Percentiles rank a stretch among this genome's conserved stretches.
phyloP scores from a whole-genome alignment of 2,329 filamentous ascomycete species.

The Albifimbria verrucaria region DNA sequence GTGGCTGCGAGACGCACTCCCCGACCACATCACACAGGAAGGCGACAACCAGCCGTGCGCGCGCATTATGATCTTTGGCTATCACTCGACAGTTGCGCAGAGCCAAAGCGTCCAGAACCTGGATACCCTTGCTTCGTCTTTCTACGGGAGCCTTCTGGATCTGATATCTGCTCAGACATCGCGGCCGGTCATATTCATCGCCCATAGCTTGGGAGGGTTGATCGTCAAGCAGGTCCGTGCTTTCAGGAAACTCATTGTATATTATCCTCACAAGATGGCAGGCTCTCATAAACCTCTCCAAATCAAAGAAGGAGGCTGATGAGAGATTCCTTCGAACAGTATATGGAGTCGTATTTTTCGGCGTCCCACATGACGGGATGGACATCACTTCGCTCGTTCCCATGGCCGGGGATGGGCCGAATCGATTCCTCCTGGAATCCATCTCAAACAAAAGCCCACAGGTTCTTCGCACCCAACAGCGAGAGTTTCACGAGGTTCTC shows the following conservation, averaged over 20 bases:
- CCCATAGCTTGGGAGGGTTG: conserved; percentile 7
- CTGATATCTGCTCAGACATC: neutral
- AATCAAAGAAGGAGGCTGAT: conserved; percentile 2
- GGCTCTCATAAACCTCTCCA: conserved; percentile 3
- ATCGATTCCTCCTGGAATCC: conserved; percentile 8
- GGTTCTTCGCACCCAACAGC: conserved; percentile 3
- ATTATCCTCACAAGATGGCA: neutral
- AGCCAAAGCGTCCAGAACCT: conserved; percentile 12
- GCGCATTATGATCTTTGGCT: conserved; percentile 23
- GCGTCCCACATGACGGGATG: conserved; percentile 10
- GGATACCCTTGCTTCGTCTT: conserved; percentile 4
- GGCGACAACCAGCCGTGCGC: conserved; percentile 1
- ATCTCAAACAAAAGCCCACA: conserved; percentile 4
- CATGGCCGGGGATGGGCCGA: conserved; percentile 9
- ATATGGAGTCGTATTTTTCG: conserved; percentile 10
- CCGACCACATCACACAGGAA: conserved; percentile 11
- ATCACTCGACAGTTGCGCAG: conserved; percentile 13
- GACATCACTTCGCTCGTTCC: conserved; percentile 7
- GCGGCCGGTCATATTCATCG: conserved; percentile 6
- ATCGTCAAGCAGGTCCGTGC: conserved; percentile 6
- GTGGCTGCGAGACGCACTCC: conserved; percentile 26
- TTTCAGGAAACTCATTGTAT: neutral
- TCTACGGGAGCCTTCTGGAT: neutral
- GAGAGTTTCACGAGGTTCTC: conserved; percentile 7
- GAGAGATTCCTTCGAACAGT: neutral